Percentiles rank a stretch among this genome's conserved stretches.
Evolutionary conservation across 768 basidiomycete species (phyloP).

Genomic region (Leucogyrophana mollusca): DNA sequence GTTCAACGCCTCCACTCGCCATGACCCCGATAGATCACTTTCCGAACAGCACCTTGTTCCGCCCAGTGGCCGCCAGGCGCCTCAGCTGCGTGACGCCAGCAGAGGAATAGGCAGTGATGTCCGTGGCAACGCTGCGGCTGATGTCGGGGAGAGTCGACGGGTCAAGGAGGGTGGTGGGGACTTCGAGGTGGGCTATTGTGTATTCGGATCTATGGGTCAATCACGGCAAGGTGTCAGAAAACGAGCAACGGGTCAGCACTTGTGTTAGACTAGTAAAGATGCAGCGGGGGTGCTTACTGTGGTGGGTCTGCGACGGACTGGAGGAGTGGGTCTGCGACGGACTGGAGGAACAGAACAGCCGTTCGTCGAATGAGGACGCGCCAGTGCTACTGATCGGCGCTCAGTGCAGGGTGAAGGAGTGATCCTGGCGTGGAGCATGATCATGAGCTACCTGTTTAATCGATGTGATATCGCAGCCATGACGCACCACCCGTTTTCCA

Average conservation of each 20-base stretch:
- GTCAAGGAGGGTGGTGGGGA: conserved; percentile 48
- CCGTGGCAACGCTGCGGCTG: conserved; percentile 29
- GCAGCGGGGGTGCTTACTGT: conserved; percentile 39
- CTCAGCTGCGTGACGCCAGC: no score
- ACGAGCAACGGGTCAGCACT: conserved; percentile 2
- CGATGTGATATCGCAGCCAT: neutral
- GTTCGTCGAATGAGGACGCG: conserved; percentile 55
- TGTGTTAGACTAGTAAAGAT: no score
- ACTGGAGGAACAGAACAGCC: conserved; percentile 49
- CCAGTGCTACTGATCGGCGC: conserved; percentile 50
- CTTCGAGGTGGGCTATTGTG: conserved; percentile 46
- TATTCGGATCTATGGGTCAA: conserved; percentile 41
- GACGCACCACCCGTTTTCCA: conserved; percentile 21
- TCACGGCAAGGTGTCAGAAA: no score
- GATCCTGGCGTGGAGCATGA: conserved; percentile 34
- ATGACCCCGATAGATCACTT: no score
- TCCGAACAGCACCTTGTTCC: no score
- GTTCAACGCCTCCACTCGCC: no score
- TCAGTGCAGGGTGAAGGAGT: conserved; percentile 38
- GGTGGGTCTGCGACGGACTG: conserved; percentile 48
- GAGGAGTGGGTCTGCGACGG: no score
- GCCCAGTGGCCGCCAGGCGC: no score
- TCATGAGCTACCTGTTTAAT: neutral
- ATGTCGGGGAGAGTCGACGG: conserved; percentile 6
- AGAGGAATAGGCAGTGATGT: conserved; percentile 46